Evolutionary conservation across 2,329 filamentous ascomycete genomes (phyloP), one percentile per base, ranked within the genome.

Genomic region (Fusarium irregulare): DNA sequence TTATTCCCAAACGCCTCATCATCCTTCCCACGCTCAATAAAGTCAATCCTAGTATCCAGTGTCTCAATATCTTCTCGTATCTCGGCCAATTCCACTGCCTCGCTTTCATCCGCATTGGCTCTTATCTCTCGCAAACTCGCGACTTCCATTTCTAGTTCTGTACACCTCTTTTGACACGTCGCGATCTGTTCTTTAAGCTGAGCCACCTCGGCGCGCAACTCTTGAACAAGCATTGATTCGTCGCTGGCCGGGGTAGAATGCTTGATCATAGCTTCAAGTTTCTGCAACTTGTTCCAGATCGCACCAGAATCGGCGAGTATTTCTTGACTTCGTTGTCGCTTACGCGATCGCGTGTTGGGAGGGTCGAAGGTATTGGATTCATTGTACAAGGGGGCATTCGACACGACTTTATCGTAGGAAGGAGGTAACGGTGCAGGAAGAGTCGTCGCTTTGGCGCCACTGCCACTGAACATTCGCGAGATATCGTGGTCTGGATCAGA

Each of bases 61-160:
- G 13, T 53, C 50, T 53, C 21, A n/a, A 53, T 42, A 14, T 53
- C 50, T 9, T 53, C 50, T 14, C 50, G 50, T 6, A 53, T 53
- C n/a, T 42, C 50, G 2, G 37, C 32, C 9, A 53, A 10, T 53
- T 53, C 50, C 9, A 21, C 50, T 4, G 7, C 25, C 34, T 53
- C 50, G 6, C 1, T 11, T 5, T 53, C 50, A 5, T 53, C 37
- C n/a, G 0, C 50, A 4, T 8, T 23, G n/a, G 10, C 7, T 30
- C 28, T 37, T n/a, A 1, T 23, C 9, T 53, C 50, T 23, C 50
- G 50, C n/a, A 53, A 23, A n/a, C 13, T 5, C 9, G 37, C 50
- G 13, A 53, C 50, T 30, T 53, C 50, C 4, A 30, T 1, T 40
- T 53, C 50, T 3, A 53, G 21, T 7, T 53, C 50, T 16, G n/a